Conservation (phyloP, 805 yeast species). For the Teunomyces funiuensis region DNA sequence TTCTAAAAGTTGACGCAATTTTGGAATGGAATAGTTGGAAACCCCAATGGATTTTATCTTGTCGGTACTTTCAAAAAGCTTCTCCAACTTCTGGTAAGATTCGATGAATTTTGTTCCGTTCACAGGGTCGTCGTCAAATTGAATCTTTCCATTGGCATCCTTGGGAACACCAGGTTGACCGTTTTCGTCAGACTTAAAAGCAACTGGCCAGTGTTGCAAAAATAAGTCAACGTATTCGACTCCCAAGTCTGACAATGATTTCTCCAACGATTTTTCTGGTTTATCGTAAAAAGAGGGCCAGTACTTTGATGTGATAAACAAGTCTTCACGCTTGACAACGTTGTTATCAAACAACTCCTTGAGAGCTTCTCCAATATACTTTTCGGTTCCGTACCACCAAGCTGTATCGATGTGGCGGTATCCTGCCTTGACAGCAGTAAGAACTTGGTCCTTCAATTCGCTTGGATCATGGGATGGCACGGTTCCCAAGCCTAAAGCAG, state of each 20-base stretch:
- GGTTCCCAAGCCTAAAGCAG: conserved; percentile 68
- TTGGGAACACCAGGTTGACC: conserved; percentile 38
- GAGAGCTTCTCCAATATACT: conserved; percentile 44
- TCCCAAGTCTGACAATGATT: conserved; percentile 40
- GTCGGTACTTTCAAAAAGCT: conserved; percentile 24
- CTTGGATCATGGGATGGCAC: conserved; percentile 31
- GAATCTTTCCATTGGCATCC: conserved; percentile 34
- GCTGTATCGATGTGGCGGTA: conserved; percentile 55
- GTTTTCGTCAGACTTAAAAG: conserved; percentile 39
- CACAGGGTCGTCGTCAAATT: conserved; percentile 36
- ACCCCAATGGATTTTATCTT: conserved; percentile 57
- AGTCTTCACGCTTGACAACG: conserved; percentile 46
- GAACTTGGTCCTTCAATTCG: conserved; percentile 33
- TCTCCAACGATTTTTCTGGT: conserved; percentile 42
- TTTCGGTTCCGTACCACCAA: conserved; percentile 48
- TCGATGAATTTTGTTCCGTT: conserved; percentile 31
- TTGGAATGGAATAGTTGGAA: conserved; percentile 45
- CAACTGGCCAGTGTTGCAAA: conserved; percentile 53
- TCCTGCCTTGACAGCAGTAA: conserved; percentile 43
- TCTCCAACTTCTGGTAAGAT: conserved; percentile 30
- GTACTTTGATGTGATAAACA: conserved; percentile 38
- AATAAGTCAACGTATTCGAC: conserved; percentile 47
- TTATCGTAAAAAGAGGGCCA: conserved; percentile 45
- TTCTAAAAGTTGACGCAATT: conserved; percentile 32
- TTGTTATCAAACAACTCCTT: conserved; percentile 50